phyloP scores from a whole-genome alignment of 164 flowering plant species.

The Saururus chinensis region DNA sequence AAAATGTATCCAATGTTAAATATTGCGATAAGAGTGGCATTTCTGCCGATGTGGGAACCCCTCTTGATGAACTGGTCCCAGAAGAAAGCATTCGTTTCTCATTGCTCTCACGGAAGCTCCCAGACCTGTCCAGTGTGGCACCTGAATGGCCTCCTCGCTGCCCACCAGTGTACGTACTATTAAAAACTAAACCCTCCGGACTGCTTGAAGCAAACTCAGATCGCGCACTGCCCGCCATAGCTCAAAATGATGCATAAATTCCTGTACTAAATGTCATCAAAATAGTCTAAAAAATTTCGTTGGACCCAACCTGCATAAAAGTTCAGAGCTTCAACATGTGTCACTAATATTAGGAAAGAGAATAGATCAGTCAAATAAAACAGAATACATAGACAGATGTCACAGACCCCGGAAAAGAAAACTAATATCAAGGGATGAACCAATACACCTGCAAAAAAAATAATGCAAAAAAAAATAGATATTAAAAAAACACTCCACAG shows the following conservation, averaged over 20 bases:
- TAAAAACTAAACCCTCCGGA: constrained; percentile 45
- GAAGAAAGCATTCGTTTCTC: constrained; percentile 39
- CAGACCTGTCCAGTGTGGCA: constrained; percentile 58
- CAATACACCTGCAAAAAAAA: no score
- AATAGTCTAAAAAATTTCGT: background rate
- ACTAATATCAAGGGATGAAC: no score
- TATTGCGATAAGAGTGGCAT: constrained; percentile 39
- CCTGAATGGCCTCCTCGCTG: constrained; percentile 39
- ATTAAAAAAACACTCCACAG: no score
- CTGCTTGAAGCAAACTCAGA: constrained; percentile 50
- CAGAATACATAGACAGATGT: no score
- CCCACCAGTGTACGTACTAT: constrained; percentile 49
- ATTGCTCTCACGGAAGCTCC: constrained; percentile 61
- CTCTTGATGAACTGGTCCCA: constrained; percentile 16
- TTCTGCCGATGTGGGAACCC: constrained; percentile 11
- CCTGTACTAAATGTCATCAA: constrained; percentile 7
- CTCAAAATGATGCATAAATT: constrained; percentile 12
- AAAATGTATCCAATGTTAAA: constrained; percentile 47
- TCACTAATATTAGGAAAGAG: no score
- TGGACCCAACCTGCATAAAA: background rate
- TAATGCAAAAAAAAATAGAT: no score
- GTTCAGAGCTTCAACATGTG: no score
- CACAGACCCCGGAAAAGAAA: no score
- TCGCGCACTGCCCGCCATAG: constrained; percentile 60
- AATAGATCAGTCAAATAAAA: no score